Evolutionary conservation across 331 rosid species (phyloP).

Genomic region (Pyracantha coccinea): DNA sequence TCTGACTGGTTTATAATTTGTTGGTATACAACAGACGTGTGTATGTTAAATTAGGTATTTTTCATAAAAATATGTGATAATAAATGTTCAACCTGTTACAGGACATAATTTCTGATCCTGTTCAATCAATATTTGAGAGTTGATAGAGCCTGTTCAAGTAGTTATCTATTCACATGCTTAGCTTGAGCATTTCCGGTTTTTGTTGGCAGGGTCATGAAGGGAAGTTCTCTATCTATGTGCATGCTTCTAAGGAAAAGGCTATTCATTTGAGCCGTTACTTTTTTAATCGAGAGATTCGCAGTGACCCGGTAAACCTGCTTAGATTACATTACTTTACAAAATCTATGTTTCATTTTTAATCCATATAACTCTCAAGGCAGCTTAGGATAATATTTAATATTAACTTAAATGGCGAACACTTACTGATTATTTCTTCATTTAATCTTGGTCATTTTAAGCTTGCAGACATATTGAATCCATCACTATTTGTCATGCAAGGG

Average conservation of each 20-base stretch:
- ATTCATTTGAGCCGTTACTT: slow-evolving; percentile 86
- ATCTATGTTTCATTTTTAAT: neutral
- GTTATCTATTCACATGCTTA: neutral
- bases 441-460: neutral
- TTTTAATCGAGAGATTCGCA: slow-evolving; percentile 67
- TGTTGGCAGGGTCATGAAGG: slow-evolving; percentile 95
- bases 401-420: neutral
- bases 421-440: neutral
- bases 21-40: neutral
- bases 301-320: slow-evolving; percentile 60
- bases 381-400: neutral
- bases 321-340: neutral
- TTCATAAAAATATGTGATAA: neutral
- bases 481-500: neutral
- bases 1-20: neutral
- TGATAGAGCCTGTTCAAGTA: neutral
- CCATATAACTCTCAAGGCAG: neutral
- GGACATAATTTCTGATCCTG: neutral
- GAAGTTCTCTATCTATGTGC: slow-evolving; percentile 89
- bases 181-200: slow-evolving; percentile 8
- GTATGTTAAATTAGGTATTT: neutral
- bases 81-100: neutral
- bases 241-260: slow-evolving; percentile 82
- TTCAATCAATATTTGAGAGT: neutral
- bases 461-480: neutral